Percentiles rank a stretch among this genome's conserved stretches.
phyloP scores from a whole-genome alignment of 495 filamentous ascomycete species.

The Ascodesmis nigricans region DNA sequence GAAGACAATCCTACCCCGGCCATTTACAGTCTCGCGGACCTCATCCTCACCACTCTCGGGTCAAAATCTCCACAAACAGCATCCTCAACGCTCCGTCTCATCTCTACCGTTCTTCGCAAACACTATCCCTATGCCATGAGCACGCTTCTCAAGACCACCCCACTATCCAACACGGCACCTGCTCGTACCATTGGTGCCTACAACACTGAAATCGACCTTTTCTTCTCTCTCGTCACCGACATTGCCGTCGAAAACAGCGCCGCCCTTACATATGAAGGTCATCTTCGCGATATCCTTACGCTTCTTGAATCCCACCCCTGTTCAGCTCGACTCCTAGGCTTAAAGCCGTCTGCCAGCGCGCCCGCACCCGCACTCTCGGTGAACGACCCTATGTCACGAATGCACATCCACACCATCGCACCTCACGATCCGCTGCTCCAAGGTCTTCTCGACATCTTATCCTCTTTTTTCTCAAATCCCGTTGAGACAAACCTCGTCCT shows the following conservation, averaged over 20 bases:
- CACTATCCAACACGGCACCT: constrained; percentile 28
- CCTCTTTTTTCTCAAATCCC: constrained; percentile 68
- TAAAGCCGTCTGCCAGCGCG: constrained; percentile 29
- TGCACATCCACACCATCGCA: constrained; percentile 37
- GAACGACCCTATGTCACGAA: constrained; percentile 23
- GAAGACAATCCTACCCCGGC: constrained; percentile 54
- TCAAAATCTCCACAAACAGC: constrained; percentile 76
- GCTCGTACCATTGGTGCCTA: constrained; percentile 57
- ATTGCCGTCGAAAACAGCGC: constrained; percentile 45
- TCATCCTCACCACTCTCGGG: constrained; percentile 64
- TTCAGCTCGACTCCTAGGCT: constrained; percentile 35
- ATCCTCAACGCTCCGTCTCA: constrained; percentile 62
- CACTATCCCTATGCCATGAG: constrained; percentile 70
- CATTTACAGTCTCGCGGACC: constrained; percentile 78
- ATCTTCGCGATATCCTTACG: constrained; percentile 55
- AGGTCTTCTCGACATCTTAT: constrained; percentile 44
- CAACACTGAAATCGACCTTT: constrained; percentile 51
- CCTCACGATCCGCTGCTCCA: constrained; percentile 57
- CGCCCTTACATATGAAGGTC: constrained; percentile 58
- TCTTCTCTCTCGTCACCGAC: constrained; percentile 49
- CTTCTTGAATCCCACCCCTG: constrained; percentile 66
- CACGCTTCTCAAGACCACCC: constrained; percentile 44
- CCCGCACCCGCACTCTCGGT: constrained; percentile 4
- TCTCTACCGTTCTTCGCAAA: constrained; percentile 61
- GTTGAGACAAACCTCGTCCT: constrained; percentile 73